Percentiles rank a stretch among this genome's conserved stretches.
Conservation (phyloP, 179 eudicot genomes). For the Beta lomatogona region DNA sequence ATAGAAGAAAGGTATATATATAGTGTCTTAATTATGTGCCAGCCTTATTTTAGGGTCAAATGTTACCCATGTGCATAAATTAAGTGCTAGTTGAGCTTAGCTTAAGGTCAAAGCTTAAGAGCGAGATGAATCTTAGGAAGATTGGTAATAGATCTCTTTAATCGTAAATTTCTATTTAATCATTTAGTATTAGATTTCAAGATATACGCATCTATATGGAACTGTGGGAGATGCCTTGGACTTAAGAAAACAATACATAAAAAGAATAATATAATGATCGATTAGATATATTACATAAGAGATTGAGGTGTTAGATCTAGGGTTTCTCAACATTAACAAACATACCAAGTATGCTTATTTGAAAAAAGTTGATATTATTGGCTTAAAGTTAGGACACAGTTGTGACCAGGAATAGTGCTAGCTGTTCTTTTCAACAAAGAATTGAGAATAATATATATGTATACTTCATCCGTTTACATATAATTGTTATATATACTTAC, state of each 20-base stretch:
- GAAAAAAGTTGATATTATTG: neutral
- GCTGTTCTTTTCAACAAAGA: neutral
- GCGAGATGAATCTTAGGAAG: slow-evolving; percentile 23
- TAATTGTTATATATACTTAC: too few relatives aligned
- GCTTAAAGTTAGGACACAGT: too few relatives aligned
- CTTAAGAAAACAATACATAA: neutral
- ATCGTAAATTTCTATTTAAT: neutral
- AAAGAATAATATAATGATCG: too few relatives aligned
- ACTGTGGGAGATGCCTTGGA: slow-evolving; percentile 22
- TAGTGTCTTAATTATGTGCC: slow-evolving; percentile 19
- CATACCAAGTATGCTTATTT: slow-evolving; percentile 12
- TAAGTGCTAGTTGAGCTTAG: slow-evolving; percentile 34
- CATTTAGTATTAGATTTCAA: neutral
- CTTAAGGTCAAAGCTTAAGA: slow-evolving; percentile 24
- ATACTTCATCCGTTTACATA: too few relatives aligned
- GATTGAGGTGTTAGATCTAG: slow-evolving; percentile 24
- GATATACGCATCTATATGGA: slow-evolving; percentile 1
- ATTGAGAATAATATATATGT: too few relatives aligned
- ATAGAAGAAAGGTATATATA: neutral
- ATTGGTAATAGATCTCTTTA: slow-evolving; percentile 16
- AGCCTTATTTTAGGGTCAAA: slow-evolving; percentile 39
- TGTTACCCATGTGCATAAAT: slow-evolving; percentile 36
- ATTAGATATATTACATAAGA: neutral
- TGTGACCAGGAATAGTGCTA: neutral
- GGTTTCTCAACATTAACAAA: slow-evolving; percentile 27